Percentiles rank a stretch among this genome's conserved stretches.
phyloP scores from a whole-genome alignment of 371 early-diverging fungal genomes.

The Mucor irregularis region DNA sequence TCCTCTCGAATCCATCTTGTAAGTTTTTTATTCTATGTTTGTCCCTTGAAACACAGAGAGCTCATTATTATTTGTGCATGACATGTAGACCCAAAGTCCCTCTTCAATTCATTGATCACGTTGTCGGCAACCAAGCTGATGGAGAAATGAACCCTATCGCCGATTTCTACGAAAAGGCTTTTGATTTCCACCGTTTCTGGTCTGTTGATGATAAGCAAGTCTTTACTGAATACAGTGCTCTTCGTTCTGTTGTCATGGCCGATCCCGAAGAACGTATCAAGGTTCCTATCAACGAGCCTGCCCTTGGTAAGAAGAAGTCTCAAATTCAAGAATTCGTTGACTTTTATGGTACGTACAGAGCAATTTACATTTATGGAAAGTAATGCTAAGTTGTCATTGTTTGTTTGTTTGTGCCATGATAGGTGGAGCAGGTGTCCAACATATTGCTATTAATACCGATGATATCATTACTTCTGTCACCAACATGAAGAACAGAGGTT shows the following conservation, averaged over 20 bases:
- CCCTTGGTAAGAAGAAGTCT: slow-evolving; percentile 89
- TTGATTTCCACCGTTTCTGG: slow-evolving; percentile 98
- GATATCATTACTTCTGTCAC: slow-evolving; percentile 85
- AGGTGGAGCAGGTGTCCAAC: slow-evolving; percentile 89
- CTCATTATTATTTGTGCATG: neutral
- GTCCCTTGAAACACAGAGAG: neutral
- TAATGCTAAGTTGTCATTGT: no score
- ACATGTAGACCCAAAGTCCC: slow-evolving; percentile 62
- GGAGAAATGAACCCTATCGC: slow-evolving; percentile 85
- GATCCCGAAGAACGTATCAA: slow-evolving; percentile 90
- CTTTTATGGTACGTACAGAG: slow-evolving; percentile 69
- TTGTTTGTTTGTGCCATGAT: no score
- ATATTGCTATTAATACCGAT: slow-evolving; percentile 90
- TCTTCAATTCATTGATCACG: slow-evolving; percentile 85
- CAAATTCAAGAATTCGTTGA: slow-evolving; percentile 98
- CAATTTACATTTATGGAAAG: neutral
- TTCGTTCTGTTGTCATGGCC: slow-evolving; percentile 96
- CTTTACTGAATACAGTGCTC: slow-evolving; percentile 92
- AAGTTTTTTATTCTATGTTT: slow-evolving; percentile 13
- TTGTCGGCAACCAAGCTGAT: slow-evolving; percentile 95
- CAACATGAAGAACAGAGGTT: slow-evolving; percentile 83
- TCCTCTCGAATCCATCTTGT: slow-evolving; percentile 62
- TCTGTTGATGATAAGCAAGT: slow-evolving; percentile 97
- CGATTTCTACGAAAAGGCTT: slow-evolving; percentile 81
- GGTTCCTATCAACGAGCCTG: slow-evolving; percentile 98